Evolutionary conservation across 2,329 filamentous ascomycete species (phyloP), one percentile per base, ranked within the genome.

Genomic region (Cadophora luteo-olivacea): DNA sequence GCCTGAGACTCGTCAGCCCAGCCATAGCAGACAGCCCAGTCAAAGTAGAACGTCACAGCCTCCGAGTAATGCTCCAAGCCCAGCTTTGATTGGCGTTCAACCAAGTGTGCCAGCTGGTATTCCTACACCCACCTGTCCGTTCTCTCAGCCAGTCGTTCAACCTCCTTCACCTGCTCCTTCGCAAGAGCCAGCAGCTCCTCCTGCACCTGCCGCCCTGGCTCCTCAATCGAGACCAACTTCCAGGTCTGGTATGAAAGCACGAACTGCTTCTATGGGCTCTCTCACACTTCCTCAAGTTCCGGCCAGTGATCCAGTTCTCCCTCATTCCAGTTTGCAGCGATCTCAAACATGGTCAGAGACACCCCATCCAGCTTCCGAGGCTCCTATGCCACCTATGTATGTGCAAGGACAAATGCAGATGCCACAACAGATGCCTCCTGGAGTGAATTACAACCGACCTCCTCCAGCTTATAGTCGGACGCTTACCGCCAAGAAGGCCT

Each of bases 231-330:
- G 79, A 60, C 79, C 82, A 71, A 81, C 83, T 8, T 84, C 82
- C 70, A 81, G 83, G 14, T 84, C 79, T 78, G 69, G 77, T 77
- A 70, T 65, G 57, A 71, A 75, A 72, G 69, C 61, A 66, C 75
- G 73, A 24, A 78, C 71, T 36, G 76, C 72, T 33, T 79, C 75
- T 14, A 69, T 74, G 51, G 75, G 77, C 57, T 72, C 77, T 1
- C 69, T 79, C 16, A 74, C 73, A 48, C 75, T 80, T 25, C 76
- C 80, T 38, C 72, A 75, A 38, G 75, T 83, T 38, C 80, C 83
- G 2, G 82, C 84, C 3, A 89, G 85, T 71, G 87, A 89, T 68
- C 85, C 86, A 11, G 77, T 77, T 29, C 78, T 81, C 0, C 83
- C 82, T 24, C 82, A 79, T 4, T 76, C 77, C 12, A 72, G 19